Percentiles rank a stretch among this genome's conserved stretches.
phyloP scores from a whole-genome alignment of 208 protist species.

The Leishmania amazonensis region DNA sequence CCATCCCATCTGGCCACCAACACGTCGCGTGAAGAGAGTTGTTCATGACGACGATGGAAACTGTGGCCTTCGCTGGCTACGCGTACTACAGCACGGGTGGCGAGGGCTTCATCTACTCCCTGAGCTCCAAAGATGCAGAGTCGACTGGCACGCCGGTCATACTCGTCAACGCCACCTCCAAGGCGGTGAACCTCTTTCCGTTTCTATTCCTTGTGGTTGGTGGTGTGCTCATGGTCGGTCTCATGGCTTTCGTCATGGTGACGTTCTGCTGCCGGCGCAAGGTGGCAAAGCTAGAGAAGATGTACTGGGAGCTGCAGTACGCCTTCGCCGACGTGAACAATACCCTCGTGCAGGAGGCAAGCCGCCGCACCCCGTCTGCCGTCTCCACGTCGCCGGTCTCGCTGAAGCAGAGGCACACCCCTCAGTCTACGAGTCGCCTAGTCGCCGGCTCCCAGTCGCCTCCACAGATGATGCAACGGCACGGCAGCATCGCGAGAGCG shows the following conservation, averaged over 20 bases:
- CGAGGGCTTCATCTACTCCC: slow-evolving; percentile 26
- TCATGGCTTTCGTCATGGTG: slow-evolving; percentile 15
- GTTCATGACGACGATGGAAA: background rate
- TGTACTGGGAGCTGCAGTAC: slow-evolving; percentile 29
- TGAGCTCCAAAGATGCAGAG: background rate
- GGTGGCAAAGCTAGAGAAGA: slow-evolving; percentile 19
- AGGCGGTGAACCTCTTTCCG: slow-evolving; percentile 16
- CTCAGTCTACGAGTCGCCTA: too few relatives aligned
- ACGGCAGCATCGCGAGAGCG: slow-evolving; percentile 2
- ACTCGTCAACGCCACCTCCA: slow-evolving; percentile 6
- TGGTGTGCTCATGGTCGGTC: slow-evolving; percentile 16
- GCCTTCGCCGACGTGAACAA: slow-evolving; percentile 24
- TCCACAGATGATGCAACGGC: slow-evolving; percentile 1
- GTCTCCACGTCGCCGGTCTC: background rate
- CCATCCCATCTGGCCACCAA: background rate
- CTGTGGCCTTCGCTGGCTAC: slow-evolving; percentile 21
- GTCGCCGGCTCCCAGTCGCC: background rate
- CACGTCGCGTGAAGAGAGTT: background rate
- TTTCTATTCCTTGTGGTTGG: slow-evolving; percentile 28
- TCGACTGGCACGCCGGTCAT: slow-evolving; percentile 2
- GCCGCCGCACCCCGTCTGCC: background rate
- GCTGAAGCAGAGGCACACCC: background rate
- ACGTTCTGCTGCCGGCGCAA: slow-evolving; percentile 22
- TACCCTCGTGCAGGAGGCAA: slow-evolving; percentile 9
- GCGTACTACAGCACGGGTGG: slow-evolving; percentile 22